phyloP scores from a whole-genome alignment of 2,329 filamentous ascomycete species.

The Seiridium cupressi region DNA sequence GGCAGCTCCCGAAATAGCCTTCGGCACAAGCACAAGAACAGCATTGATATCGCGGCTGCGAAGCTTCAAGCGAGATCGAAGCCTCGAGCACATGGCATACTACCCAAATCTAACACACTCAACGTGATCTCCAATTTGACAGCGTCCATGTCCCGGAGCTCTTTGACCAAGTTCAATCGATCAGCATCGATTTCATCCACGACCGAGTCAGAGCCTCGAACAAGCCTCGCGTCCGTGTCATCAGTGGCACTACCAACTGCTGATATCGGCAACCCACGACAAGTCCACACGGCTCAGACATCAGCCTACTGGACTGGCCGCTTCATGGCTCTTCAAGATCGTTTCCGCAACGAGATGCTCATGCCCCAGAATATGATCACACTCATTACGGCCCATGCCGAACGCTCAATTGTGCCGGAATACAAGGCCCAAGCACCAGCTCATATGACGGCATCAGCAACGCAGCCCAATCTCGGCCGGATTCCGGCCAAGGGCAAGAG shows the following conservation, averaged over 20 bases:
- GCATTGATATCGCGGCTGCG: constrained; percentile 9
- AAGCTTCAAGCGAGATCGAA: constrained; percentile 9
- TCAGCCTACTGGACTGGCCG: constrained; percentile 62
- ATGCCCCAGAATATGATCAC: constrained; percentile 21
- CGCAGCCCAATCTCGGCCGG: constrained; percentile 1
- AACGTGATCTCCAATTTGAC: constrained; percentile 43
- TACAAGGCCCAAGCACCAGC: background rate
- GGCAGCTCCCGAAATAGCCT: constrained; percentile 9
- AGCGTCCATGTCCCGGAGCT: constrained; percentile 39
- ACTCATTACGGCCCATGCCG: constrained; percentile 19
- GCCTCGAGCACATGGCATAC: constrained; percentile 14
- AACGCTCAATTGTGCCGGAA: constrained; percentile 10
- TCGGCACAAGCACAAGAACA: constrained; percentile 13
- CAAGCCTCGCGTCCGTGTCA: constrained; percentile 7
- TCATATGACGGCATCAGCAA: background rate
- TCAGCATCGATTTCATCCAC: constrained; percentile 33
- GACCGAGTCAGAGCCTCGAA: constrained; percentile 9
- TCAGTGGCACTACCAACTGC: background rate
- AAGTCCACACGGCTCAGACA: constrained; percentile 41
- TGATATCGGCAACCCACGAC: constrained; percentile 12
- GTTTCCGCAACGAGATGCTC: constrained; percentile 43
- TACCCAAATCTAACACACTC: constrained; percentile 46
- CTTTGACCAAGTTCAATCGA: constrained; percentile 28
- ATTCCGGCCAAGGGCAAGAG: background rate
- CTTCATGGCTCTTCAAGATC: constrained; percentile 56